Conservation (phyloP, 345 rosid genomes). For the Heritiera fomes region DNA sequence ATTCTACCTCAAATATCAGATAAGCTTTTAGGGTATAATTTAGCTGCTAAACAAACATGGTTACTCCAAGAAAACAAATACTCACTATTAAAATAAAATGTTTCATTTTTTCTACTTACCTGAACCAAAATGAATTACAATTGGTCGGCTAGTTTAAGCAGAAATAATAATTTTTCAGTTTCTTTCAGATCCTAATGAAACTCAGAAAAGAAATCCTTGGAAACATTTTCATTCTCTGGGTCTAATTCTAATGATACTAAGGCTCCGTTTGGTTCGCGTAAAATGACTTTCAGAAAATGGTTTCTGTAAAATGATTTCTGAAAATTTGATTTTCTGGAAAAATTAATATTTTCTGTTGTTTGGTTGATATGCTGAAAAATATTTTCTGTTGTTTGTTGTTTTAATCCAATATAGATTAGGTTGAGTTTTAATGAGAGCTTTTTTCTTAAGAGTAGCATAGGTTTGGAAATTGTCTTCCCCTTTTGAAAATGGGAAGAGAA, state of each 20-base stretch:
- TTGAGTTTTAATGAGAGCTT: too few species aligned
- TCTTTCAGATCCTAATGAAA: conserved; percentile 6
- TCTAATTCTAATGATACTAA: not conserved
- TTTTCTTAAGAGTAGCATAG: too few species aligned
- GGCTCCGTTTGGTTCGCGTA: too few species aligned
- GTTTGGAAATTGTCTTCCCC: too few species aligned
- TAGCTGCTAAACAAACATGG: not conserved
- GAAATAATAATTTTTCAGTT: not conserved
- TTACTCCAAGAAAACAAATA: not conserved
- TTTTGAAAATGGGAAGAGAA: too few species aligned
- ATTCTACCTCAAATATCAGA: conserved; percentile 8
- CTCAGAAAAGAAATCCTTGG: not conserved
- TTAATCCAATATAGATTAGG: too few species aligned
- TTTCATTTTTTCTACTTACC: not conserved
- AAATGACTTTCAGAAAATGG: too few species aligned
- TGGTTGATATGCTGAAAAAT: too few species aligned
- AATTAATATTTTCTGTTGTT: too few species aligned
- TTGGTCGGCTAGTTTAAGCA: not conserved
- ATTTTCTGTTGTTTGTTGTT: too few species aligned
- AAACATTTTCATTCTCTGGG: not conserved
- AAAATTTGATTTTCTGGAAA: too few species aligned
- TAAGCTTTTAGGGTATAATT: not conserved
- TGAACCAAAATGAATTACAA: not conserved
- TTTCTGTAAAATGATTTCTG: too few species aligned
- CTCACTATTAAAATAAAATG: not conserved